phyloP scores from a whole-genome alignment of 1,139 yeast genomes.

The Scheffersomyces illinoinensis region DNA sequence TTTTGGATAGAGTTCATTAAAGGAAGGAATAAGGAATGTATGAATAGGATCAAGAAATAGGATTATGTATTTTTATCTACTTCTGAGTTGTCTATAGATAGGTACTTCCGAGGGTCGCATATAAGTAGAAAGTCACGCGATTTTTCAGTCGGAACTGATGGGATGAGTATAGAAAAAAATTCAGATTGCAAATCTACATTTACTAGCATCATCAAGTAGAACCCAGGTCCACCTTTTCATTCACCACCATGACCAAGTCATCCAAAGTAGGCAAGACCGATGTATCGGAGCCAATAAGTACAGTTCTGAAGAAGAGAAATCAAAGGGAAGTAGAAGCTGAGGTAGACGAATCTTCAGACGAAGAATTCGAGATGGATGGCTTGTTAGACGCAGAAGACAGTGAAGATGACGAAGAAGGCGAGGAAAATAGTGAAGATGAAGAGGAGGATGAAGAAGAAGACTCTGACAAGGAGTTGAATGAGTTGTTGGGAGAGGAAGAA shows the following conservation, averaged over 20 bases:
- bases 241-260: neutral
- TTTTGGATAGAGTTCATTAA: conserved; percentile 47
- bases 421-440: conserved; percentile 26
- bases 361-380: conserved; percentile 38
- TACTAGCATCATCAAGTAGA: neutral
- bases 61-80: neutral
- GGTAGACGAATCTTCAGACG: conserved; percentile 29
- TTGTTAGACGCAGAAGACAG: conserved; percentile 19
- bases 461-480: conserved; percentile 64
- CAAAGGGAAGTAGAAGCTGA: conserved; percentile 14
- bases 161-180: neutral
- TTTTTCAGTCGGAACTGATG: neutral
- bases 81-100: neutral
- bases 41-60: neutral
- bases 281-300: conserved; percentile 1
- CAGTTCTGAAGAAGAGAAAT: conserved; percentile 16
- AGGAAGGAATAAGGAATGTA: neutral
- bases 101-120: neutral
- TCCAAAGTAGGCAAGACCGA: neutral
- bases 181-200: neutral
- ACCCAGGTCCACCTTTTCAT: neutral
- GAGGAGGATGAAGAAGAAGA: conserved; percentile 40
- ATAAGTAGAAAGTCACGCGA: neutral
- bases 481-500: conserved; percentile 53
- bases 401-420: conserved; percentile 25